These are phyloP conservation scores for Aspergillus versicolor DNA, from an alignment of 2,329 filamentous ascomycete genomes.

Conservation along the genomic window DNA sequence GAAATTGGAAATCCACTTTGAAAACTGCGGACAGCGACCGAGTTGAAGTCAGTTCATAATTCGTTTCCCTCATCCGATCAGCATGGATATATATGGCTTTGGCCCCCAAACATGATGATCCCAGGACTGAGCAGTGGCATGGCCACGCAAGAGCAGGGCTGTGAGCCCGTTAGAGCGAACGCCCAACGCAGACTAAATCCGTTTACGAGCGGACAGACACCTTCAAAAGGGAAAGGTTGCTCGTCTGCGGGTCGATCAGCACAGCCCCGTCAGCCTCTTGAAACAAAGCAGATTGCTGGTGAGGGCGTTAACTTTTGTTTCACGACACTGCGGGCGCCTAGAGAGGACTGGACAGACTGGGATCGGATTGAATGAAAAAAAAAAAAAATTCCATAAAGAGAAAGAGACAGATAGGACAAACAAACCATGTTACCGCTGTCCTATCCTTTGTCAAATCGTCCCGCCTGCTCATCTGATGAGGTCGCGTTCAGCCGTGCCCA, in stretches of 20 bases:
- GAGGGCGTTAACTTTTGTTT: slow-evolving; percentile 3
- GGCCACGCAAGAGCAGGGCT: slow-evolving; percentile 11
- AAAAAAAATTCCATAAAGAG: background rate
- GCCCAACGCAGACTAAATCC: background rate
- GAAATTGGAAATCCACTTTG: background rate
- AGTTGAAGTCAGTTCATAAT: background rate
- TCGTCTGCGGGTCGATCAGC: slow-evolving; percentile 1
- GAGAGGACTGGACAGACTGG: background rate
- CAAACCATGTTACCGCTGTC: background rate
- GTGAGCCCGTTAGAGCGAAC: background rate
- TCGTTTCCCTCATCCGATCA: background rate
- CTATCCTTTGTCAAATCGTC: background rate
- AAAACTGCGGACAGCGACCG: background rate
- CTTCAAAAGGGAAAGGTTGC: background rate
- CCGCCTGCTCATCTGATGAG: slow-evolving; percentile 2
- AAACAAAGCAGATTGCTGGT: slow-evolving; percentile 6
- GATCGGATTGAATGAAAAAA: background rate
- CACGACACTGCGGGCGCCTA: slow-evolving; percentile 2
- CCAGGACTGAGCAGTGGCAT: background rate
- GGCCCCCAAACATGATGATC: slow-evolving; percentile 9
- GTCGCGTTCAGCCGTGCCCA: slow-evolving; percentile 2
- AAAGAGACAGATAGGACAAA: background rate
- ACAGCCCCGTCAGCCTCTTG: slow-evolving; percentile 2
- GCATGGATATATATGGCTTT: background rate
- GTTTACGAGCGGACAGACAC: background rate